Evolutionary conservation across 495 filamentous ascomycete genomes (phyloP).

Genomic region (Penicillium soppii): DNA sequence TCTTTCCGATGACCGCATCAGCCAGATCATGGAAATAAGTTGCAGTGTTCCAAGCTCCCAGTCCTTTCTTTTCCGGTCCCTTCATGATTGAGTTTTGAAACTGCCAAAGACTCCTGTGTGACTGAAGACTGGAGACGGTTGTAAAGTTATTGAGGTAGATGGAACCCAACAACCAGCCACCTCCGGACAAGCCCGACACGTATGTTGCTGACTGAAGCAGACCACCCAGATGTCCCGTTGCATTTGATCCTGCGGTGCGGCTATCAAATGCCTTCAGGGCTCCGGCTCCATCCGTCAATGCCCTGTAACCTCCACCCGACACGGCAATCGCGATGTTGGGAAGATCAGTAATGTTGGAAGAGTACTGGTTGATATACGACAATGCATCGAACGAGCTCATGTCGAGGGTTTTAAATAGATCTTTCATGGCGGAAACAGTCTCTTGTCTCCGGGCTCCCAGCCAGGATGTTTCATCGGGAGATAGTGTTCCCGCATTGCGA

Average conservation of each 20-base stretch:
- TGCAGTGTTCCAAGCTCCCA: too few relatives aligned
- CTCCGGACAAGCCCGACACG: slow-evolving; percentile 81
- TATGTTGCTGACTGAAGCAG: slow-evolving; percentile 84
- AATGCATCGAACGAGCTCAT: slow-evolving; percentile 74
- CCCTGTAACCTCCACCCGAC: slow-evolving; percentile 76
- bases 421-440: slow-evolving; percentile 63
- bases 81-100: too few relatives aligned
- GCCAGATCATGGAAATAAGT: too few relatives aligned
- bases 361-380: slow-evolving; percentile 60
- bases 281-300: slow-evolving; percentile 82
- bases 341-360: slow-evolving; percentile 55
- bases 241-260: slow-evolving; percentile 65
- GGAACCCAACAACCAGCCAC: slow-evolving; percentile 82
- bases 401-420: slow-evolving; percentile 67
- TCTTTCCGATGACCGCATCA: slow-evolving; percentile 76
- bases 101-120: slow-evolving; percentile 66
- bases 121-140: slow-evolving; percentile 58
- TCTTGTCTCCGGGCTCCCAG: slow-evolving; percentile 46
- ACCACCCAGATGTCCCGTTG: slow-evolving; percentile 72
- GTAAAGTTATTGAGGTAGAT: slow-evolving; percentile 93
- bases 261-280: slow-evolving; percentile 81
- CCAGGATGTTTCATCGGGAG: slow-evolving; percentile 69
- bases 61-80: too few relatives aligned
- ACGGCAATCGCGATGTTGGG: slow-evolving; percentile 60
- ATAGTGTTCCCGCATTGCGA: slow-evolving; percentile 56